Conservation (phyloP, 2,329 filamentous ascomycete genomes). For the Diplocarpon rosae region DNA sequence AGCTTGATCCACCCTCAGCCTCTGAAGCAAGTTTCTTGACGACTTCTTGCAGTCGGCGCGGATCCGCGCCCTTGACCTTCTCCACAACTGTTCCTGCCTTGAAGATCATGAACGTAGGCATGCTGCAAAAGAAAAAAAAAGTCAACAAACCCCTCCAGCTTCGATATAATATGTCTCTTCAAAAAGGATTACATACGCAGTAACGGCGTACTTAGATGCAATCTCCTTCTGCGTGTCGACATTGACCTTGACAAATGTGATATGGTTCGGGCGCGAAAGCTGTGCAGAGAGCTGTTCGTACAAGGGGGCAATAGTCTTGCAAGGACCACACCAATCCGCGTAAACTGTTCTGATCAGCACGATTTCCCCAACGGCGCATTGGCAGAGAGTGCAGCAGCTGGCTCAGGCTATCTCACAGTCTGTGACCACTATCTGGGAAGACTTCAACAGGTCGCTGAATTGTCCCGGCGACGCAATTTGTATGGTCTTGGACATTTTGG, state of each 20-base stretch:
- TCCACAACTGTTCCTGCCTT: slow-evolving; percentile 57
- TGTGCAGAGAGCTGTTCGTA: slow-evolving; percentile 67
- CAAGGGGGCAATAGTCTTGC: slow-evolving; percentile 71
- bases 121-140: slow-evolving; percentile 28
- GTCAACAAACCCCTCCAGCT: slow-evolving; percentile 3
- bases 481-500: slow-evolving; percentile 28
- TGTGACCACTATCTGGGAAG: slow-evolving; percentile 69
- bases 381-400: slow-evolving; percentile 14
- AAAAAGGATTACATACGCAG: slow-evolving; percentile 36
- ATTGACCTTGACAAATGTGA: slow-evolving; percentile 84
- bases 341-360: slow-evolving; percentile 49
- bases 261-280: slow-evolving; percentile 58
- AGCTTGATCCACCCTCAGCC: slow-evolving; percentile 35
- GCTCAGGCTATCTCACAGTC: slow-evolving; percentile 58
- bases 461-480: slow-evolving; percentile 47
- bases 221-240: slow-evolving; percentile 67
- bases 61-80: slow-evolving; percentile 65
- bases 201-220: slow-evolving; percentile 60
- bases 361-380: slow-evolving; percentile 2
- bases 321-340: slow-evolving; percentile 76
- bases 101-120: slow-evolving; percentile 90
- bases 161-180: not conserved
- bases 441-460: slow-evolving; percentile 56
- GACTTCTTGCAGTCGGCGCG: slow-evolving; percentile 55
- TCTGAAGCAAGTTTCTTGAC: slow-evolving; percentile 62